These are phyloP conservation scores for Paecilomyces formosus DNA, from an alignment of 2,329 filamentous ascomycete species.

Conservation along the genomic window DNA sequence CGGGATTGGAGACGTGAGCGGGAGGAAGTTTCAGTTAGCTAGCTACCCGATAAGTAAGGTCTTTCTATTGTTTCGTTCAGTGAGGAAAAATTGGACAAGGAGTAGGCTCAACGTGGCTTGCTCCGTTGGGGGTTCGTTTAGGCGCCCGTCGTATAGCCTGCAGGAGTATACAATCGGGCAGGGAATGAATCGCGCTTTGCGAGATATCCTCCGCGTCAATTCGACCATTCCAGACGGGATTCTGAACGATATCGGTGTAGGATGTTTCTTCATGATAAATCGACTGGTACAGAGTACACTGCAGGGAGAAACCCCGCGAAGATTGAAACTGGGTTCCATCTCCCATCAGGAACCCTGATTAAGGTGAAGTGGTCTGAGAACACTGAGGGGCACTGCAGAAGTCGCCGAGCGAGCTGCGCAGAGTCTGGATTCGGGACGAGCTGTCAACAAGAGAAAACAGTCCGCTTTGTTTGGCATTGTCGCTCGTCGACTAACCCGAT, in stretches of 20 bases:
- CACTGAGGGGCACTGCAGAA: neutral
- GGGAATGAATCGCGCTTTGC: neutral
- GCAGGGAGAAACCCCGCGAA: neutral
- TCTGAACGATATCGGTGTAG: too few relatives aligned
- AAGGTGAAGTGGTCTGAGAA: neutral
- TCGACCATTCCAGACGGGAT: neutral
- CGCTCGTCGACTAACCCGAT: neutral
- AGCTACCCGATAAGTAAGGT: neutral
- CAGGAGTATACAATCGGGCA: neutral
- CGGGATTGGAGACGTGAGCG: neutral
- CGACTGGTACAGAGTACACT: neutral
- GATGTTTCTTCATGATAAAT: neutral
- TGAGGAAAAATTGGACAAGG: neutral
- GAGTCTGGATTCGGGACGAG: neutral
- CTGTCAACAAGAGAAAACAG: neutral
- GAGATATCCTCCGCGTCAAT: neutral
- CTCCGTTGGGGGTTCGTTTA: neutral
- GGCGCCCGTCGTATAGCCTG: neutral
- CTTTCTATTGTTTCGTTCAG: neutral
- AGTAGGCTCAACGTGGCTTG: neutral
- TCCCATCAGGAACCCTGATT: neutral
- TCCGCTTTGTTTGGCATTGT: neutral
- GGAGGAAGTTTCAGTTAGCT: neutral
- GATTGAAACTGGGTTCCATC: neutral
- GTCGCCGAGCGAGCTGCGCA: neutral